Evolutionary conservation across 2,329 filamentous ascomycete genomes (phyloP).

Genomic region (Sordariomycetes sp.): DNA sequence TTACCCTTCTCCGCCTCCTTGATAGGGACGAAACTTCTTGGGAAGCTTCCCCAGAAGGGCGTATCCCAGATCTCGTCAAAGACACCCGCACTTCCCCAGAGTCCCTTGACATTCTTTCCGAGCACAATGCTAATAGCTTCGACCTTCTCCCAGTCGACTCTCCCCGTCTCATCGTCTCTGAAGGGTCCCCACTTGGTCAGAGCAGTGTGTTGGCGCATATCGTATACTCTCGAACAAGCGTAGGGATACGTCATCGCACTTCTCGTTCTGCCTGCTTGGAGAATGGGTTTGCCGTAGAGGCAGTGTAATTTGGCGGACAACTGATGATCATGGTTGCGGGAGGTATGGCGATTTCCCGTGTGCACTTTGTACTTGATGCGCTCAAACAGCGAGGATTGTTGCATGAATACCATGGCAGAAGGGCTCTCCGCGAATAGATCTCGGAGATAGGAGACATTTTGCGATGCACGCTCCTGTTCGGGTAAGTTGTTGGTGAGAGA

Average conservation of each 20-base stretch:
- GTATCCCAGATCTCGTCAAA: constrained; percentile 44
- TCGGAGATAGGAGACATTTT: constrained; percentile 33
- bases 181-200: constrained; percentile 64
- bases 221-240: constrained; percentile 63
- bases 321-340: constrained; percentile 48
- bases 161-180: constrained; percentile 47
- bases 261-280: constrained; percentile 24
- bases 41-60: constrained; percentile 47
- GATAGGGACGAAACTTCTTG: constrained; percentile 33
- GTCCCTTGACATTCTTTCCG: constrained; percentile 48
- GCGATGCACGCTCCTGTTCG: constrained; percentile 27
- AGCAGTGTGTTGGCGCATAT: constrained; percentile 58
- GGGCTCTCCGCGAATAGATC: constrained; percentile 33
- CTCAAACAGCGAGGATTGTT: constrained; percentile 53
- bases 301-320: constrained; percentile 62
- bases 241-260: constrained; percentile 41
- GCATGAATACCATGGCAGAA: constrained; percentile 52
- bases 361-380: no score
- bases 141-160: constrained; percentile 72
- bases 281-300: constrained; percentile 54
- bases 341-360: no score
- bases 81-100: constrained; percentile 33
- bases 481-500: constrained; percentile 20
- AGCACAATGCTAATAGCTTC: constrained; percentile 66
- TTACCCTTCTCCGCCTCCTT: constrained; percentile 22